Percentiles rank a stretch among this genome's conserved stretches.
Conservation (phyloP, 192 early-diverging fungal species). For the Linnemannia hyalina region DNA sequence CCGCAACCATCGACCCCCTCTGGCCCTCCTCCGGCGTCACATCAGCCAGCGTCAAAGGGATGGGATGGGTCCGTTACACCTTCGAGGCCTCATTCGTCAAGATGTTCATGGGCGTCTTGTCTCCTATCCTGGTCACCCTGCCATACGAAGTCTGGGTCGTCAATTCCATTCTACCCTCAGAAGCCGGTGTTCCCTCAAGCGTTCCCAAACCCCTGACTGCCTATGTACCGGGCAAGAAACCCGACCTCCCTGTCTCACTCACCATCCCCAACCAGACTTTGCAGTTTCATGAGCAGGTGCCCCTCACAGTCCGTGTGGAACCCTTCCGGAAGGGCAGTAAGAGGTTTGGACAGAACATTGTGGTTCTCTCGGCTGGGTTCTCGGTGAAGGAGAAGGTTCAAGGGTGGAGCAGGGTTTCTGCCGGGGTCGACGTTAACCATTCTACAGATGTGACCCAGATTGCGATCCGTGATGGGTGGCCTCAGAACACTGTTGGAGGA, state of each 20-base stretch:
- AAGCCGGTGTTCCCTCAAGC: neutral
- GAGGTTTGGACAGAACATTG: neutral
- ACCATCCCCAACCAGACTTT: neutral
- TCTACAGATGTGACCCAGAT: neutral
- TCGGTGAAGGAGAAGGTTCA: neutral
- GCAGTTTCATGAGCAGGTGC: neutral
- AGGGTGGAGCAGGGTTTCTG: neutral
- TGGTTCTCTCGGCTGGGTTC: neutral
- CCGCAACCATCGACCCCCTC: constrained; percentile 5
- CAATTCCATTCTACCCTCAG: constrained; percentile 4
- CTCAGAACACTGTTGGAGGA: neutral
- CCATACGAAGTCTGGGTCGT: constrained; percentile 13
- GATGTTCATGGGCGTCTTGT: neutral
- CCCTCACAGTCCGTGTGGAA: neutral
- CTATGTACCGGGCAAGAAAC: neutral
- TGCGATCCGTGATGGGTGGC: neutral
- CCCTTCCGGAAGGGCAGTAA: neutral
- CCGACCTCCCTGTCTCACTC: neutral
- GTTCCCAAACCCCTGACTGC: neutral
- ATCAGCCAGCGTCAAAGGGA: neutral
- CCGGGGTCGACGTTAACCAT: neutral
- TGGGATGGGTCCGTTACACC: constrained; percentile 12
- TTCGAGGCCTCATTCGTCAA: constrained; percentile 12
- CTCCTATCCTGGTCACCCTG: neutral
- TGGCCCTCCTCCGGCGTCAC: constrained; percentile 11